These are phyloP conservation scores for Aspergillus candidus DNA, from an alignment of 2,329 filamentous ascomycete genomes.

Conservation along the genomic window DNA sequence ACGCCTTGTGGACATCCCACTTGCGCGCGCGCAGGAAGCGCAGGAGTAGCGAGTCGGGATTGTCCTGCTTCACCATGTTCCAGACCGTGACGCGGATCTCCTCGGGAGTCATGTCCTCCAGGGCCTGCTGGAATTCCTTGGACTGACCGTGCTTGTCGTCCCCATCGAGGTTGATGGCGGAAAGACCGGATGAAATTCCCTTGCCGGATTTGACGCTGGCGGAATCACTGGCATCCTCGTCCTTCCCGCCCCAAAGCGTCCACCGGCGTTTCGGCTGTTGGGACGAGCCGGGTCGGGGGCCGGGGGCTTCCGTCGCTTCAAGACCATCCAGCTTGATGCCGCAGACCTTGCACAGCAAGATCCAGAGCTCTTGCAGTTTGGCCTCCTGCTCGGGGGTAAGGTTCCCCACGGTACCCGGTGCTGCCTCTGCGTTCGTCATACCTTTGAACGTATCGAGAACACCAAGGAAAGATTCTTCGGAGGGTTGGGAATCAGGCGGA, in stretches of 20 bases:
- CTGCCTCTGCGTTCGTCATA: constrained; percentile 25
- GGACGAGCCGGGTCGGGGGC: constrained; percentile 18
- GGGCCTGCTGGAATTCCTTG: constrained; percentile 75
- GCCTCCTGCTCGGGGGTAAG: constrained; percentile 83
- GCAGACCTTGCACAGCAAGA: constrained; percentile 66
- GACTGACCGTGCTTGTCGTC: constrained; percentile 93
- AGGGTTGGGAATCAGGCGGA: constrained; percentile 8
- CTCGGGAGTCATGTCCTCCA: constrained; percentile 71
- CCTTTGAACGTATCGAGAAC: constrained; percentile 33
- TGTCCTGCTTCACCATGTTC: constrained; percentile 91
- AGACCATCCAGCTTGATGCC: constrained; percentile 47
- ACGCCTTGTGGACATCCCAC: constrained; percentile 89
- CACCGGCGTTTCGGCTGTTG: constrained; percentile 66
- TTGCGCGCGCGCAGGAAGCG: constrained; percentile 84
- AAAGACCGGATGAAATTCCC: constrained; percentile 32
- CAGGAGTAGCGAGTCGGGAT: constrained; percentile 78
- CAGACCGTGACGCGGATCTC: constrained; percentile 76
- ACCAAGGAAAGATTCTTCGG: constrained; percentile 23
- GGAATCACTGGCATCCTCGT: constrained; percentile 36
- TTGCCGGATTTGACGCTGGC: constrained; percentile 31
- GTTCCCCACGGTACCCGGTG: constrained; percentile 68
- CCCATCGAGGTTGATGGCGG: constrained; percentile 40
- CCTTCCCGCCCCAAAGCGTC: constrained; percentile 59
- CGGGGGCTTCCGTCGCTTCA: constrained; percentile 17
- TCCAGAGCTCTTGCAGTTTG: constrained; percentile 85